Conservation (phyloP, 345 rosid species). For the Orychophragmus violaceus region DNA sequence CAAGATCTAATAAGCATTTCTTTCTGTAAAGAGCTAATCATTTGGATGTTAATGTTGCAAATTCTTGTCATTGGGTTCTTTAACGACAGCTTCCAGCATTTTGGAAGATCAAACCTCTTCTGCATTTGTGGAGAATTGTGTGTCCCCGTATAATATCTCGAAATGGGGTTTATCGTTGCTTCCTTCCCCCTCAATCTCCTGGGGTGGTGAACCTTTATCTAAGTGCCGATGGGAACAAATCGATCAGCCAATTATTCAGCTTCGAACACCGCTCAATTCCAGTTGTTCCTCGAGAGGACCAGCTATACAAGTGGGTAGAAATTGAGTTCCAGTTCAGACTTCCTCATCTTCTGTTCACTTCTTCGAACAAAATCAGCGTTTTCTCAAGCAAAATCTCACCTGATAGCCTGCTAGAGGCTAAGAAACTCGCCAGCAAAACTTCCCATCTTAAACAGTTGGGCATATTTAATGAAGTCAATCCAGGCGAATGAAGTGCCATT, state of each 20-base stretch:
- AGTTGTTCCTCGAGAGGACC: conserved; percentile 32
- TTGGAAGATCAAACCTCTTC: conserved; percentile 49
- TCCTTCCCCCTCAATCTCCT: conserved; percentile 56
- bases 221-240: conserved; percentile 71
- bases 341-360: conserved; percentile 66
- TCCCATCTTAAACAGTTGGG: conserved; percentile 26
- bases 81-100: conserved; percentile 48
- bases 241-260: conserved; percentile 67
- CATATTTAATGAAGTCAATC: too few relatives aligned
- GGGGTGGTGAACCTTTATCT: conserved; percentile 61
- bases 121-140: conserved; percentile 69
- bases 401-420: conserved; percentile 55
- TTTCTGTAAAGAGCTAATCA: conserved; percentile 1
- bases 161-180: conserved; percentile 76
- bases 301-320: conserved; percentile 53
- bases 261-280: conserved; percentile 56
- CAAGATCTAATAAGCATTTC: not conserved
- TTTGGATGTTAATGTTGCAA: conserved; percentile 33
- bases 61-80: conserved; percentile 68
- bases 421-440: conserved; percentile 52
- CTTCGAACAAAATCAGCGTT: conserved; percentile 52
- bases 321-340: conserved; percentile 73
- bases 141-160: conserved; percentile 53
- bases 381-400: conserved; percentile 50
- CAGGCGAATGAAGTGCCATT: too few relatives aligned